Evolutionary conservation across 2,329 filamentous ascomycete species (phyloP), one percentile per base, ranked within the genome.

Genomic region (Pseudophaeomoniella oleicola): DNA sequence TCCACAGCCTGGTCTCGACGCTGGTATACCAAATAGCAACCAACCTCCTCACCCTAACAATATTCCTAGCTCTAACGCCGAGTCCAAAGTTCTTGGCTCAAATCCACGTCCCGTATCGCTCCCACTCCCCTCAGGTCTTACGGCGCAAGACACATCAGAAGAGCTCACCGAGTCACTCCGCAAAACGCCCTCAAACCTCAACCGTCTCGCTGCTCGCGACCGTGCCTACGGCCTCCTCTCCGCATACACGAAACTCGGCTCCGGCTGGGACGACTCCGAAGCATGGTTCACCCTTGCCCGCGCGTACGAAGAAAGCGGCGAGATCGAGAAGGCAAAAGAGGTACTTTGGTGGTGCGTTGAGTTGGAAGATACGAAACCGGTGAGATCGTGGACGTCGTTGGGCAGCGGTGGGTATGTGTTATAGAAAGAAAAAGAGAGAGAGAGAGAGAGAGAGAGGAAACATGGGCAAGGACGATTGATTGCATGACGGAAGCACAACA

Each of bases 291-390:
- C 81, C 3, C 70, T 98, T 19, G 83, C 86, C 1, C 69, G 85
- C 43, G 86, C 84, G 6, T 83, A 94, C 51, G 90, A 98, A 57
- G 75, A 86, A 52, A 82, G 83, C 39, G 82, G 81, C 0, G 83
- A 94, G 61, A 59, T 75, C 2, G 82, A 90, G 27, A 93, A 88
- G 63, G 81, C 90, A 11, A 92, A 87, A 61, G 81, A 90, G 47
- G 85, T 87, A 32, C 68, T 96, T 4, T 96, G 90, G 90, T 96
- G 88, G 86, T 93, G 87, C 49, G 82, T 98, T 10, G 86, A 94
- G 58, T 66, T 98, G 18, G 90, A 96, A 54, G 88, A 98, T 54
- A 76, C 75, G 5, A 75, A 74, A 44, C 84, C 80, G 0, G 71
- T 94, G 34, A 74, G 90, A 39, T 71, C 73, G 40, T 96, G 88